Percentiles rank a stretch among this genome's conserved stretches.
Evolutionary conservation across 163 green algal genomes (phyloP).

Genomic region (Picocystis sp.): DNA sequence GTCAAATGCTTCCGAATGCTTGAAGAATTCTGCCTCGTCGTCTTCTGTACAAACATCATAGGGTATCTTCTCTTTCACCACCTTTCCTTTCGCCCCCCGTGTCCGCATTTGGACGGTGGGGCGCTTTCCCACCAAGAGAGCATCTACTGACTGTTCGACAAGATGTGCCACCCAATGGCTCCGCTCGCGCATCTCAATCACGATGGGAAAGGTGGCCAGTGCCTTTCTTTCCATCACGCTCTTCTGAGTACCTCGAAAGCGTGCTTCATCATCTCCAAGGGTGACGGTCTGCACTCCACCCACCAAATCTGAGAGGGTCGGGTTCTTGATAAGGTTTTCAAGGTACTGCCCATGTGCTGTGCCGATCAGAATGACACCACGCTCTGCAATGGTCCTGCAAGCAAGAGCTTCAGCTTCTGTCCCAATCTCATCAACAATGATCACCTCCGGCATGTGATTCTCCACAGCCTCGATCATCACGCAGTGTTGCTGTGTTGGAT

Average conservation of each 20-base stretch:
- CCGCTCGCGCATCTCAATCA: conserved; percentile 74
- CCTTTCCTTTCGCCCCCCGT: conserved; percentile 1
- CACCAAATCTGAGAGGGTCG: conserved; percentile 69
- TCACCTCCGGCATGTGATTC: conserved; percentile 80
- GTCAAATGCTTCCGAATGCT: too few species aligned
- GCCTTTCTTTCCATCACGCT: conserved; percentile 51
- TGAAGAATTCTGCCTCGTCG: neutral
- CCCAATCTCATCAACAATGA: conserved; percentile 93
- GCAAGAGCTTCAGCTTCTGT: conserved; percentile 74
- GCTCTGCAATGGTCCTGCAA: conserved; percentile 76
- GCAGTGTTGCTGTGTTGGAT: conserved; percentile 69
- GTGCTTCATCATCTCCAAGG: conserved; percentile 72
- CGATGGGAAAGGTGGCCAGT: conserved; percentile 73
- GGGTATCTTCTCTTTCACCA: conserved; percentile 6
- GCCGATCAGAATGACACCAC: conserved; percentile 73
- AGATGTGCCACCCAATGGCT: conserved; percentile 66
- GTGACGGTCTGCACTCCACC: conserved; percentile 52
- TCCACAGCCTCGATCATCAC: conserved; percentile 98
- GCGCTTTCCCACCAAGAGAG: conserved; percentile 42
- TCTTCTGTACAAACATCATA: conserved; percentile 3
- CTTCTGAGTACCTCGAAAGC: conserved; percentile 68
- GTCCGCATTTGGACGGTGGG: conserved; percentile 18
- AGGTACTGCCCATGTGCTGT: conserved; percentile 66
- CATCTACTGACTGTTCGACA: conserved; percentile 68
- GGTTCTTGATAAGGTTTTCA: conserved; percentile 94